A percentile compares a stretch with the other conserved stretches of the same genome.
Conservation (phyloP, 2,329 filamentous ascomycete species). For the Diaporthe sp. region DNA sequence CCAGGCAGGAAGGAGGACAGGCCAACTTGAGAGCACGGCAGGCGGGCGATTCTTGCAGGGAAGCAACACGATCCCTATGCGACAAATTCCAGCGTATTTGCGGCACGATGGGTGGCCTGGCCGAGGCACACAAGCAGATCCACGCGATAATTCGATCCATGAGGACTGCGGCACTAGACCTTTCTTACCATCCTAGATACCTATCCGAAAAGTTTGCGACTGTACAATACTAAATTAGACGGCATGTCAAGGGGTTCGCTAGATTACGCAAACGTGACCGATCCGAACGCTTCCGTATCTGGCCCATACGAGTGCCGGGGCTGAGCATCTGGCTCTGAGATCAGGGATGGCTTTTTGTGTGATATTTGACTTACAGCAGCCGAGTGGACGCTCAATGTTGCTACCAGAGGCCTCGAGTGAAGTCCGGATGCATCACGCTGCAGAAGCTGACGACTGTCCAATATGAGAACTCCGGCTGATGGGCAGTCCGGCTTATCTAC, state of each 20-base stretch:
- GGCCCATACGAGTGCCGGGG: background rate
- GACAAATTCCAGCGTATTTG: conserved; percentile 18
- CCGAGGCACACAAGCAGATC: conserved; percentile 35
- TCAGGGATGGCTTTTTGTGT: background rate
- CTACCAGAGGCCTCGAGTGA: background rate
- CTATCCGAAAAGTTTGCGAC: conserved; percentile 57
- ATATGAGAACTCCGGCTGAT: background rate
- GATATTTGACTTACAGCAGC: background rate
- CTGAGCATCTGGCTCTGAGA: background rate
- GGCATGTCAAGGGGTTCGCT: conserved; percentile 39
- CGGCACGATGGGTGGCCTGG: conserved; percentile 33
- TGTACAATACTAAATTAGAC: conserved; percentile 69
- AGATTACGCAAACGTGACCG: background rate
- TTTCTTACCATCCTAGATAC: conserved; percentile 55
- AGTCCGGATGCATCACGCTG: background rate
- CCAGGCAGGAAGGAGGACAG: conserved; percentile 41
- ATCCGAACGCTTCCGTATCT: background rate
- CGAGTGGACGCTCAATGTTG: background rate
- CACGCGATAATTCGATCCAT: conserved; percentile 43
- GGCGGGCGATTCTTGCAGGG: conserved; percentile 21
- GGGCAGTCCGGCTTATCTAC: background rate
- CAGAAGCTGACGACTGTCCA: background rate
- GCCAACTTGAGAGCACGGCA: conserved; percentile 29
- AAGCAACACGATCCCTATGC: conserved; percentile 32
- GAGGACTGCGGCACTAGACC: conserved; percentile 62